Percentiles rank a stretch among this genome's conserved stretches.
These are phyloP conservation scores for Globisporangium mamillatum DNA, from an alignment of 352 stramenopile genomes.

Conservation along the genomic window DNA sequence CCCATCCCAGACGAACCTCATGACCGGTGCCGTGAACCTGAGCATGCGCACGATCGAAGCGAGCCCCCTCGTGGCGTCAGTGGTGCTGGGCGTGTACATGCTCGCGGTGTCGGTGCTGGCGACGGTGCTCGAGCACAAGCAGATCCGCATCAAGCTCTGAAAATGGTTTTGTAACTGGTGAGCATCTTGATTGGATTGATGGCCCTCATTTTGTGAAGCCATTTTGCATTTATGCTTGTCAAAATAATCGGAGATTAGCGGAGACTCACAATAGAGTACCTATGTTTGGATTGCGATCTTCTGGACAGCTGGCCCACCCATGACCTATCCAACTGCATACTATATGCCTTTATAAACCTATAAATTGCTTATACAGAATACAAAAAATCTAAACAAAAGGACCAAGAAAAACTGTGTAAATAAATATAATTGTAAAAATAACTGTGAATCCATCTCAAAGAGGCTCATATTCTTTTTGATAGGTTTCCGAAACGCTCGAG, in stretches of 20 bases:
- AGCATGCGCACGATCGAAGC: constrained; percentile 82
- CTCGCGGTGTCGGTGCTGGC: constrained; percentile 50
- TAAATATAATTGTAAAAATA: not conserved
- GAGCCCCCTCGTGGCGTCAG: constrained; percentile 27
- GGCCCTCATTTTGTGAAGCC: constrained; percentile 3
- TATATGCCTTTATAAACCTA: not conserved
- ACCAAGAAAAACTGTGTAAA: not conserved
- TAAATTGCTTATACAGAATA: not conserved
- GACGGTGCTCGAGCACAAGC: constrained; percentile 42
- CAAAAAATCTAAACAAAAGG: not conserved
- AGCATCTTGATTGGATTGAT: constrained; percentile 1
- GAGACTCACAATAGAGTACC: not conserved
- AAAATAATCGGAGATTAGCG: not conserved
- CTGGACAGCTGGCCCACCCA: not conserved
- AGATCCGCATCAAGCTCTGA: constrained; percentile 76
- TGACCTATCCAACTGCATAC: not conserved
- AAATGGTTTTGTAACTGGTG: not conserved
- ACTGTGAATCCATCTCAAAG: constrained; percentile 6
- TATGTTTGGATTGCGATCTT: constrained; percentile 10
- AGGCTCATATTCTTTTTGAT: not conserved
- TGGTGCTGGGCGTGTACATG: constrained; percentile 68
- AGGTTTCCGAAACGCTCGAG: constrained; percentile 4
- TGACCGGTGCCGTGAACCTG: constrained; percentile 73
- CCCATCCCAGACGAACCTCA: constrained; percentile 58
- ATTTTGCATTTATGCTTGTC: constrained; percentile 9